Evolutionary conservation across 225 moss, liverwort and hornwort genomes (phyloP), one percentile per base, ranked within the genome.

Genomic region (Pseudisothecium myosuroides): DNA sequence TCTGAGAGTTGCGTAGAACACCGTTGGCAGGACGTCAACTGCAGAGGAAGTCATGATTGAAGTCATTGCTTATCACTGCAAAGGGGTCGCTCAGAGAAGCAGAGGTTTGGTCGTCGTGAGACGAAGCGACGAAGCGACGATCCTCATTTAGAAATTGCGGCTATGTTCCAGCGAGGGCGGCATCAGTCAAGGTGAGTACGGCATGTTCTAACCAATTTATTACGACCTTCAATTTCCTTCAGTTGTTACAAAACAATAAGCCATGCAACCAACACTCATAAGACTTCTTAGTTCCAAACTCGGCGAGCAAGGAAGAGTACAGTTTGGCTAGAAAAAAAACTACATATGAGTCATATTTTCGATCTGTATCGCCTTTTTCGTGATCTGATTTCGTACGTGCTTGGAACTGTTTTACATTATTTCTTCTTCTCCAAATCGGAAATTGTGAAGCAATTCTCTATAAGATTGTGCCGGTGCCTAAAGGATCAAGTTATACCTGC

Each of bases 11-110:
- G 54, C 37, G 32, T 66, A 67, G 67, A 89, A 55, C 76, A 90
- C 7, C 36, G 32, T 62, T 45, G 79, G 82, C 87, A 88, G 56
- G 69, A 62, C 86, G 91, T 83, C 89, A 83, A 72, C 73, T 82
- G 76, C 76, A 85, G 81, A 69, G 77, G 64, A 61, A 83, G 54
- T 87, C 92, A 84, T 90, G 90, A 90, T 92, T 92, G 92, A 92
- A 92, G 92, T 90, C 90, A 92, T 92, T 90, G 90, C 76, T 89
- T 89, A 90, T 89, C 87, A 89, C 84, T 92, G 89, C 88, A 80
- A 87, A 87, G 80, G 81, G 45, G 88, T 72, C 66, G 66, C 89
- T 87, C 18, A 75, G 80, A 86, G 85, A 65, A 82, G 68, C 76
- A 86, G 56, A 49, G 43, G 49, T 47, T 77, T 47, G 78, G 62